Base-by-base conservation (phyloP, 768 basidiomycete species). In the Tylopilus intermedius region DNA sequence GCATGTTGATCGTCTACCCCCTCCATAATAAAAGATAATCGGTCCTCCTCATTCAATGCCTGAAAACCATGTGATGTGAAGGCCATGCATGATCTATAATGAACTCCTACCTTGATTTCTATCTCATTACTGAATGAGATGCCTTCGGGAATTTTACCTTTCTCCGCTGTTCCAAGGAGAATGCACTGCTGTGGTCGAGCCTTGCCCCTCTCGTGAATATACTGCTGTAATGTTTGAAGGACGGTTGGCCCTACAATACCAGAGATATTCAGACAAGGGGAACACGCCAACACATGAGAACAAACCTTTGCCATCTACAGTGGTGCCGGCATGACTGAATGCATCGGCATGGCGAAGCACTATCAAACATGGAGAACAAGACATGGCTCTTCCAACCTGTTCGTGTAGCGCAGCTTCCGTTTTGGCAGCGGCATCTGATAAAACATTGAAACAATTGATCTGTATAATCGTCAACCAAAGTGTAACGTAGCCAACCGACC, bases 91-190 rank as follows among this genome's bases (percentile, higher is more conserved):
- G 55, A 13, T 13, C 29, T 22, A 13, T 38, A 53, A 6, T 38
- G 10, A 15, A 30, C 11, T 15, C 68, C 32, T 56, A 91, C 93
- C 73, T 90, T 81, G 41, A 94, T 80, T 1, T 67, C 64, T 21
- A 96, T 73, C 58, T 92, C 87, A 62, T 94, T 90, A 65, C 96
- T 97, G 73, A 97, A 95, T 22, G 87, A 64, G 2, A 95, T 69
- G 2, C 76, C 75, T 1, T 79, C 64, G 2, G 90, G 83, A 14
- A 94, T 72, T 18, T 76, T 76, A n/a, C 80, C 80, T 3, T 77
- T 71, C 42, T 88, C 86, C 32, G 77, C 77, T 1, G 88, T 92
- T 8, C 80, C 94, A 47, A 92, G 64, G 3, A 93, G 74, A 24
- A 96, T 66, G 3, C 88, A 81, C 4, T 94, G 92, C 56, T 80